Percentiles rank a stretch among this genome's conserved stretches.
These are phyloP conservation scores for Seiridium cupressi DNA, from an alignment of 2,329 filamentous ascomycete genomes.

Conservation along the genomic window DNA sequence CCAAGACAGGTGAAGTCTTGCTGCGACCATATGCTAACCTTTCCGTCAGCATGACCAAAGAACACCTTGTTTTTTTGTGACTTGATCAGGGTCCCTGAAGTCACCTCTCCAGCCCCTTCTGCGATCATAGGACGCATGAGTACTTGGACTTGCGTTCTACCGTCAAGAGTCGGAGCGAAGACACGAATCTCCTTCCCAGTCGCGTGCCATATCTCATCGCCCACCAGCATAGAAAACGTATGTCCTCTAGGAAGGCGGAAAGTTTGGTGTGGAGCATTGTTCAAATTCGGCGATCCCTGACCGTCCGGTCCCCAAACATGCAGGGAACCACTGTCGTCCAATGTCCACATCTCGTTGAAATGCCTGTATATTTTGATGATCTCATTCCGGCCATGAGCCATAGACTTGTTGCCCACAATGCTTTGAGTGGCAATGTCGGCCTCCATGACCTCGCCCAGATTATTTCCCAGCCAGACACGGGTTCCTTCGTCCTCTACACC, in stretches of 20 bases:
- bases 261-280: constrained; percentile 67
- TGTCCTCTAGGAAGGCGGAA: constrained; percentile 80
- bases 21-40: constrained; percentile 88
- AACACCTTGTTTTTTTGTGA: constrained; percentile 78
- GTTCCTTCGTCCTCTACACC: constrained; percentile 78
- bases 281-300: constrained; percentile 70
- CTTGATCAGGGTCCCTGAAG: constrained; percentile 74
- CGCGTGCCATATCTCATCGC: constrained; percentile 82
- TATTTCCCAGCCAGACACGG: constrained; percentile 87
- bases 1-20: constrained; percentile 74
- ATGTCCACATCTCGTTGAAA: constrained; percentile 86
- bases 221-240: constrained; percentile 85
- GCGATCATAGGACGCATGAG: constrained; percentile 68
- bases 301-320: constrained; percentile 81
- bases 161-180: constrained; percentile 70
- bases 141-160: constrained; percentile 71
- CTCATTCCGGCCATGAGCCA: constrained; percentile 74
- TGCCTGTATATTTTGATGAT: constrained; percentile 84
- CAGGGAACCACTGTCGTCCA: constrained; percentile 85
- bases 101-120: constrained; percentile 79
- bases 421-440: constrained; percentile 76
- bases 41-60: constrained; percentile 90
- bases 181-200: constrained; percentile 84
- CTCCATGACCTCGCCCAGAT: constrained; percentile 83
- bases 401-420: constrained; percentile 65